Percentiles rank a stretch among this genome's conserved stretches.
Conservation (phyloP, 306 rosid genomes). For the Prunus persica region DNA sequence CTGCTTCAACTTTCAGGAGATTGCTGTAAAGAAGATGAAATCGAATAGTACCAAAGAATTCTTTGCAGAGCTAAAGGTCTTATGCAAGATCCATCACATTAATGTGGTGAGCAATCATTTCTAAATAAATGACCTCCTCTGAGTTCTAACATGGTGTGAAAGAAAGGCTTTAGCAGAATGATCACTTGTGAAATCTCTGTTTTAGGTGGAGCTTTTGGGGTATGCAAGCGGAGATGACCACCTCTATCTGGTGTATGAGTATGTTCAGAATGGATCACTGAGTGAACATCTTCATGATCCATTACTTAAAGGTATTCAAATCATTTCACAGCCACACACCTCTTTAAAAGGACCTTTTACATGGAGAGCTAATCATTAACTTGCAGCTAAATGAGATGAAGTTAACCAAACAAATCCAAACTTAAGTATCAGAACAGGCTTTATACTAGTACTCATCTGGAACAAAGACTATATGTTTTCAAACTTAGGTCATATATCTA, state of each 20-base stretch:
- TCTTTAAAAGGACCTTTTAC: too few relatives aligned
- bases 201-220: conserved; percentile 79
- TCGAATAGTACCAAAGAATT: conserved; percentile 77
- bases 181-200: conserved; percentile 17
- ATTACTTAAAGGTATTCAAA: conserved; percentile 54
- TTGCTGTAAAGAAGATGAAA: conserved; percentile 81
- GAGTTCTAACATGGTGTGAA: background rate
- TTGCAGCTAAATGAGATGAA: background rate
- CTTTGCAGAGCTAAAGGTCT: conserved; percentile 73
- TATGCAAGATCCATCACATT: conserved; percentile 64
- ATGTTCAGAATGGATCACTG: conserved; percentile 69
- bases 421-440: too few relatives aligned
- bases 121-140: background rate
- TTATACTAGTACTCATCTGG: too few relatives aligned
- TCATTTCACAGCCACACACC: background rate
- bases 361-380: background rate
- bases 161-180: background rate
- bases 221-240: conserved; percentile 87
- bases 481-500: too few relatives aligned
- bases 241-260: conserved; percentile 79
- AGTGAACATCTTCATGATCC: conserved; percentile 82
- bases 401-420: background rate
- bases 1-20: conserved; percentile 56
- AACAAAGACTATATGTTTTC: too few relatives aligned
- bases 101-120: conserved; percentile 47